Evolutionary conservation across 441 rosid species (phyloP).

Genomic region (Croton laevigatus): DNA sequence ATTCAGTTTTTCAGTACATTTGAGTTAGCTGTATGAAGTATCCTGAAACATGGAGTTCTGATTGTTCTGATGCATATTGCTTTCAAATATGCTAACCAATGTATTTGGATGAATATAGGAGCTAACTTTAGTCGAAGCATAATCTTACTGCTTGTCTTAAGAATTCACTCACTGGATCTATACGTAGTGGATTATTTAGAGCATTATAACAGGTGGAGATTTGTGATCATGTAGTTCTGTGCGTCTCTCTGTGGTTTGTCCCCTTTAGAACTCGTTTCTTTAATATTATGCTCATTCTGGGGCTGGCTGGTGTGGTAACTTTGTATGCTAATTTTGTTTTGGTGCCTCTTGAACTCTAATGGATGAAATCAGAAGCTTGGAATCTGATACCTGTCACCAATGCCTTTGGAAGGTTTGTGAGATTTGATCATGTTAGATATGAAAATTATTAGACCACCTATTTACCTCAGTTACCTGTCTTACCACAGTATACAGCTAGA

Average conservation of each 20-base stretch:
- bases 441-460: too few species aligned
- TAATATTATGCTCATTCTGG: not conserved
- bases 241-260: not conserved
- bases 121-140: not conserved
- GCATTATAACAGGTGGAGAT: not conserved
- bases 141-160: not conserved
- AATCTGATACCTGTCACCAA: not conserved
- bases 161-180: not conserved
- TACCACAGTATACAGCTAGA: not conserved
- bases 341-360: too few species aligned
- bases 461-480: not conserved
- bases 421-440: not conserved
- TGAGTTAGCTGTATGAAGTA: not conserved
- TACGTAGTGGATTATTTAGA: not conserved
- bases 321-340: too few species aligned
- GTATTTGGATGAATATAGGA: not conserved
- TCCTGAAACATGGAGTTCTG: not conserved
- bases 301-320: not conserved
- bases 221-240: not conserved
- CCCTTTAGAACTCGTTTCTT: not conserved
- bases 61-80: not conserved
- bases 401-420: not conserved
- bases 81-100: not conserved
- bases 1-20: not conserved
- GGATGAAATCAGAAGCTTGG: not conserved